Base-by-base conservation (phyloP, 192 early-diverging fungal species). In the Gamsiella multidivaricata region DNA sequence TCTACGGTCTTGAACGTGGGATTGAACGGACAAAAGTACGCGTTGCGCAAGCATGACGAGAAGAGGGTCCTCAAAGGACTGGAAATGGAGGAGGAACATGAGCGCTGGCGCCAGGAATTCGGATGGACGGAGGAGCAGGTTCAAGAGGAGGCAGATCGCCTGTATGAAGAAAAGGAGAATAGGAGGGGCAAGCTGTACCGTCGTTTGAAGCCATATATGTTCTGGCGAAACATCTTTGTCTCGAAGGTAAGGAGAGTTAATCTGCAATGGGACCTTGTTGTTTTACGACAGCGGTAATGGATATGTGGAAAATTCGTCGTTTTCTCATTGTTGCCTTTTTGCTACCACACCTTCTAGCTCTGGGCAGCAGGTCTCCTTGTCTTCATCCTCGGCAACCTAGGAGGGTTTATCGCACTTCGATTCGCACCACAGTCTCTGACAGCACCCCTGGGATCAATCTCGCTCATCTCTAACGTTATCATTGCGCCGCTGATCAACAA, bases 371-470 rank as follows among this genome's bases (percentile, higher is more conserved):
- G 93, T 9, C 68, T 94, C n/a, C 47, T 85, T 3, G 82, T 94
- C 6, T 94, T 92, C 67, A 82, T 89, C 26, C 60, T 92, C 33
- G 92, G 91, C 36, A 94, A 91, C 69, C 76, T 92, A 20, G 65
- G 88, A 59, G 89, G 90, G 67, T 92, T 94, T 60, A 68, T 89
- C 22, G 93, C 93, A 0, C 66, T 94, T 49, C 88, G 92, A 58
- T 94, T 92, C 79, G 93, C 93, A 14, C 88, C 93, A 0, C 93
- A 94, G 80, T 94, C 93, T 7, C 70, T 94, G 33, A 86, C 92
- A 10, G 93, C 91, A 0, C 90, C 93, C 2, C 81, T 94, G n/a
- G 90, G 92, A 10, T 90, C 89, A 17, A 86, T 93, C 14, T 89
- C 93, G 0, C 82, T 94, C n/a, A 91, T 94, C 15, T 86, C 90